A percentile compares a stretch with the other conserved stretches of the same genome.
Conservation (phyloP, 331 rosid genomes). For the Saraca asoca region DNA sequence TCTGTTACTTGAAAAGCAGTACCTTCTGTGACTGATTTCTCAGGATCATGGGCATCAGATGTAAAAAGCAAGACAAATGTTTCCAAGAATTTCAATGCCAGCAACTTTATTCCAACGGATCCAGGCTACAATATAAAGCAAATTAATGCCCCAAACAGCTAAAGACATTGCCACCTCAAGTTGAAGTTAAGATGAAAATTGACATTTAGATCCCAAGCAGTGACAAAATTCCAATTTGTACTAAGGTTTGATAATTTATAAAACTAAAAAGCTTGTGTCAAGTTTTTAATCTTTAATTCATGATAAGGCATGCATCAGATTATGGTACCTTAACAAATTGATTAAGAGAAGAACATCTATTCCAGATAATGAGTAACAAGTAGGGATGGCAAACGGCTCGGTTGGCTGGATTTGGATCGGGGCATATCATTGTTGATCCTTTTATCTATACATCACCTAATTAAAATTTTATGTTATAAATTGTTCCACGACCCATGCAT, state of each 20-base stretch:
- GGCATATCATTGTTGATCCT: too few relatives aligned
- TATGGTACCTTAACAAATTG: neutral
- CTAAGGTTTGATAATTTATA: conserved; percentile 4
- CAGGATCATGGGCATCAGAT: conserved; percentile 58
- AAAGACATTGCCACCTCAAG: conserved; percentile 15
- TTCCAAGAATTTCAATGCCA: conserved; percentile 92
- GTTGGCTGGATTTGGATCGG: too few relatives aligned
- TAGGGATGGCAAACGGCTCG: too few relatives aligned
- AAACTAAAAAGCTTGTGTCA: conserved; percentile 1
- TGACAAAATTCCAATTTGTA: conserved; percentile 9
- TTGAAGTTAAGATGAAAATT: conserved; percentile 16
- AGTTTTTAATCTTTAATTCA: conserved; percentile 10
- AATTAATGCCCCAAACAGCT: conserved; percentile 42
- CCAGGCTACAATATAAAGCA: conserved; percentile 80
- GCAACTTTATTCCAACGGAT: conserved; percentile 64
- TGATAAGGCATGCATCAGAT: conserved; percentile 9
- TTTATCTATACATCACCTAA: too few relatives aligned
- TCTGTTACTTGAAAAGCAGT: conserved; percentile 38
- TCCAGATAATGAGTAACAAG: conserved; percentile 19
- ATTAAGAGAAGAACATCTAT: conserved; percentile 5
- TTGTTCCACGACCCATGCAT: too few relatives aligned
- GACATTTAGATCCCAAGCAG: conserved; percentile 18
- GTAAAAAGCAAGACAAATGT: conserved; percentile 73
- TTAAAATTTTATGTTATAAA: too few relatives aligned
- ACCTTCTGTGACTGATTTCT: conserved; percentile 70